Evolutionary conservation across 2,329 filamentous ascomycete species (phyloP).

Genomic region (Emergomyces orientalis): DNA sequence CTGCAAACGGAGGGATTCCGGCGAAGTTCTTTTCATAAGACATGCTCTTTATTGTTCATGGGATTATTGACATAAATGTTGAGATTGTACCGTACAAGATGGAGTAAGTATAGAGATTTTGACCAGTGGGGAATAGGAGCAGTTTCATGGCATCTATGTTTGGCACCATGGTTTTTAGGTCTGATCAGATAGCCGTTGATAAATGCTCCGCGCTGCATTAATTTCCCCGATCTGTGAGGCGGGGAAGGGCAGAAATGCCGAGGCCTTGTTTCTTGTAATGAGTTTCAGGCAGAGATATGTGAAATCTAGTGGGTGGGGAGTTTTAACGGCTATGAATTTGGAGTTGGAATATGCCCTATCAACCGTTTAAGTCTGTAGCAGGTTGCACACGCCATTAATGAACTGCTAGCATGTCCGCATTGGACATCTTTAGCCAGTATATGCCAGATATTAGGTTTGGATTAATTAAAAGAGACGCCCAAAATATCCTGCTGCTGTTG

Average conservation of each 20-base stretch:
- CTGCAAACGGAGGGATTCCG: slow-evolving; percentile 34
- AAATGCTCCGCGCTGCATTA: background rate
- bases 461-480: background rate
- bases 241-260: slow-evolving; percentile 4
- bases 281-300: background rate
- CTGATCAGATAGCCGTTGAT: background rate
- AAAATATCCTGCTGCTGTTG: no score
- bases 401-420: background rate
- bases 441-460: background rate
- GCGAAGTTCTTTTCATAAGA: slow-evolving; percentile 18
- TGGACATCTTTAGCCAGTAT: background rate
- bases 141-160: background rate
- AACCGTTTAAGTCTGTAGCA: background rate
- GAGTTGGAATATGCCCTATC: background rate
- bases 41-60: slow-evolving; percentile 4
- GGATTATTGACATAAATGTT: background rate
- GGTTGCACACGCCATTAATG: background rate
- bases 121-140: background rate
- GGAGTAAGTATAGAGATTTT: background rate
- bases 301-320: background rate
- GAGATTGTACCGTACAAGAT: background rate
- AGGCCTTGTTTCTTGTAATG: background rate
- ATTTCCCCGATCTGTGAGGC: background rate
- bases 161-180: background rate
- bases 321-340: background rate